Base-by-base conservation (phyloP, 75 land plant genomes). In the Picea sitchensis region DNA sequence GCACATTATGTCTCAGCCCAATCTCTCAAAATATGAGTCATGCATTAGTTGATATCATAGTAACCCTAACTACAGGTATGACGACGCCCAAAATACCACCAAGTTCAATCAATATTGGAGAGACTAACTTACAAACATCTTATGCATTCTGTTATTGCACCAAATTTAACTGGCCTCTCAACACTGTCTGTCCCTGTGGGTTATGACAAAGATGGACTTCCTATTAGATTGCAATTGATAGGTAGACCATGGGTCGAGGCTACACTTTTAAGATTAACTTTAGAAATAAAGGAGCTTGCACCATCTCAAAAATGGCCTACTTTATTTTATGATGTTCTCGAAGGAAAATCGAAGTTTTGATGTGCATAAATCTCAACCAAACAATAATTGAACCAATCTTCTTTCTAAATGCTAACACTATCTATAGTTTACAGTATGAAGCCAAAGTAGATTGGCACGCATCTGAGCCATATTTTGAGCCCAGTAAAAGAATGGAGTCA, bases 1-100 rank as follows among this genome's bases (percentile, higher is more conserved):
- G 15, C 86, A 47, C 92, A 96, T 54, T 96, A 95, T 92, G 84
- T 94, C 51, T 83, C 89, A 73, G 89, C 98, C 38, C 95, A 96
- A 71, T 80, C 88, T 56, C 63, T 96, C 44, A 93, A 94, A 36
- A 36, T 1, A 44, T 4, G 5, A 44, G 3, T 44, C 47, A 44
- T 44, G 47, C 47, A 44, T 44, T 44, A 44, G 38, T 36, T 36
- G 38, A 36, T 36, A 36, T 36, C 38, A 36, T 1, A 36, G 38
- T 36, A 36, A 36, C 38, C 38, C 38, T 3, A 36, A 36, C 38
- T 36, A 36, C 38, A 36, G 38, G 38, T 36, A 36, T 36, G 38
- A 36, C 38, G 3, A 3, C 38, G 3, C 38, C 38, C 38, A 36
- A 36, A 36, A 36, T 36, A 36, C 38, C 38, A 1, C 3, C 38